Base-by-base conservation (phyloP, 2,329 filamentous ascomycete species). In the Hortaea sp. region DNA sequence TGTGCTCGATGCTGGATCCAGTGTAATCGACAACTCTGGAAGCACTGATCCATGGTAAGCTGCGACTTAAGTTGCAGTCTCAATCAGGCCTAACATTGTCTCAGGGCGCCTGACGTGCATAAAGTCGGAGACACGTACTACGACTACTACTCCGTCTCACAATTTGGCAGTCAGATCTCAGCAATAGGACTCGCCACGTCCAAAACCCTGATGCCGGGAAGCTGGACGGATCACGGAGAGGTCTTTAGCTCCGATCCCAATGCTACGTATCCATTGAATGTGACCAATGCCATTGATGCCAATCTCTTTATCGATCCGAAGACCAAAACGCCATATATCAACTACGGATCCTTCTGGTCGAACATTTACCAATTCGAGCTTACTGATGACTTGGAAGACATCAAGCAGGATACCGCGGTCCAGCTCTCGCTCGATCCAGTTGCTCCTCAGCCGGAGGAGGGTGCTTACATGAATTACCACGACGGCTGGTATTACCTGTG, bases 341-440 rank as follows among this genome's bases (percentile, higher is more conserved):
- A 71, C 49, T 86, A 84, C 51, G 82, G 82, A 27, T 82, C 78
- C 9, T 86, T 84, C 71, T 87, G 81, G 80, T 62, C 66, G 5
- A 75, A 80, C 57, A 71, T 85, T 48, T 82, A 77, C 65, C 76
- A 79, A 57, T 76, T 78, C 1, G 58, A 67, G 32, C 72, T 84
- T 58, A 57, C 58, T 2, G 62, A 62, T 7, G 62, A 72, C 0
- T 20, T 56, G 1, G 47, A 53, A 32, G 73, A 61, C 69, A 80
- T 39, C 9, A 29, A 39, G 9, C n/a, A 35, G 1, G 29, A 29
- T 7, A 20, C 39, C 9, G 46, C 49, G 31, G 30, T 44, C 35
- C 6, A 43, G 7, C 32, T 51, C 32, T 40, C 49, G 28, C 12
- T 47, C 27, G 45, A 51, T 20, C 20, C 34, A 6, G 49, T 44